These are phyloP conservation scores for Arachnopeziza araneosa DNA, from an alignment of 2,329 filamentous ascomycete genomes.

Conservation along the genomic window DNA sequence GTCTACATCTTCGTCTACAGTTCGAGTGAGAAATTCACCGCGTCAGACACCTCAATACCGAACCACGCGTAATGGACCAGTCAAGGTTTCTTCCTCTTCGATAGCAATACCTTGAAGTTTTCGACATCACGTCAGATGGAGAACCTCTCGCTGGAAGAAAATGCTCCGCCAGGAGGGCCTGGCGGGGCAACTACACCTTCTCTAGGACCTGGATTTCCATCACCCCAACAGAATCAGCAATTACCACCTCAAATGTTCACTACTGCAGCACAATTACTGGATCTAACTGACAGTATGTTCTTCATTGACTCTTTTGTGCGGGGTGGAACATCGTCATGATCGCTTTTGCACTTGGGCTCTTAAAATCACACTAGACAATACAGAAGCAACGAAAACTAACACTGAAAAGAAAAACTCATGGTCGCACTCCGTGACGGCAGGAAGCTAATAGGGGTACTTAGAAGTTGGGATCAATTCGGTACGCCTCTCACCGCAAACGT, in stretches of 20 bases:
- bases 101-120: background rate
- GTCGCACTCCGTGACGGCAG: constrained; percentile 86
- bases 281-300: constrained; percentile 90
- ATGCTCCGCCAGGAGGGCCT: constrained; percentile 32
- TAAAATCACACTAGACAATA: background rate
- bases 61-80: constrained; percentile 6
- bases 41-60: background rate
- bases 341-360: background rate
- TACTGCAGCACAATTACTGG: constrained; percentile 89
- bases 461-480: constrained; percentile 99
- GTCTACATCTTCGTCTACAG: background rate
- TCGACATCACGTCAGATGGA: constrained; percentile 39
- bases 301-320: constrained; percentile 1
- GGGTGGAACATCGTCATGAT: background rate
- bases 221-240: constrained; percentile 45
- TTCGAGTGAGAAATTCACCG: background rate
- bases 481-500: background rate
- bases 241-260: constrained; percentile 96
- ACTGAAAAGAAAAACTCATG: constrained; percentile 79
- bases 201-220: constrained; percentile 18
- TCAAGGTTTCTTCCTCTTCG: background rate
- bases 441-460: constrained; percentile 85
- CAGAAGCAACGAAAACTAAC: background rate
- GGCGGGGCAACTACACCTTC: constrained; percentile 9
- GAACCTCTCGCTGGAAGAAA: constrained; percentile 46